A percentile compares a stretch with the other conserved stretches of the same genome.
phyloP scores from a whole-genome alignment of 2,329 filamentous ascomycete genomes.

The Penicillium sp. region DNA sequence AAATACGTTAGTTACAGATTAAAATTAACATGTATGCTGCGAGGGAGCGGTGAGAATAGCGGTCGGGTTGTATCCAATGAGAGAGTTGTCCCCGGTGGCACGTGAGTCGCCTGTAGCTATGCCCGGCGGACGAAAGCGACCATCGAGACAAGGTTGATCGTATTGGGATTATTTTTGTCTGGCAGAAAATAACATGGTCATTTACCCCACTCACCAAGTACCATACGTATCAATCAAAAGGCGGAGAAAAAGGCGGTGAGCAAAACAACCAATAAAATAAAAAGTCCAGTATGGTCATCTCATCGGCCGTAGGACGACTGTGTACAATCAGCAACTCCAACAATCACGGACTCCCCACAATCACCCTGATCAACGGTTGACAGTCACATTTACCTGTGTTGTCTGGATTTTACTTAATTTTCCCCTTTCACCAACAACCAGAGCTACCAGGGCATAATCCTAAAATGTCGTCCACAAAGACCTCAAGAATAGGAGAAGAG shows the following conservation, averaged over 20 bases:
- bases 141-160: not conserved
- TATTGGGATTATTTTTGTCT: not conserved
- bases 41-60: too few relatives aligned
- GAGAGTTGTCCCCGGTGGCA: too few relatives aligned
- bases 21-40: too few relatives aligned
- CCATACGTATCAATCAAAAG: not conserved
- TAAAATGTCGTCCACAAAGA: constrained; percentile 60
- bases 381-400: constrained; percentile 9
- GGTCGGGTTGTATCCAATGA: too few relatives aligned
- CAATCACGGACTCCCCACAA: constrained; percentile 23
- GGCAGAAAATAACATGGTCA: not conserved
- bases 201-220: not conserved
- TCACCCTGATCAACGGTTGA: constrained; percentile 9
- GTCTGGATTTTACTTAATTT: not conserved
- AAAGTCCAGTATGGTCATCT: not conserved
- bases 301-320: not conserved
- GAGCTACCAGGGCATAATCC: not conserved
- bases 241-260: not conserved
- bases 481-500: constrained; percentile 71
- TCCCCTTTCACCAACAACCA: not conserved
- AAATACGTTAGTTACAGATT: too few relatives aligned
- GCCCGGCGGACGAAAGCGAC: constrained; percentile 3
- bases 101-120: too few relatives aligned
- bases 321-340: constrained; percentile 17
- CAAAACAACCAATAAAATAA: not conserved